These are phyloP conservation scores for Caloboletus firmus DNA, from an alignment of 1,284 basidiomycete species.

Conservation along the genomic window DNA sequence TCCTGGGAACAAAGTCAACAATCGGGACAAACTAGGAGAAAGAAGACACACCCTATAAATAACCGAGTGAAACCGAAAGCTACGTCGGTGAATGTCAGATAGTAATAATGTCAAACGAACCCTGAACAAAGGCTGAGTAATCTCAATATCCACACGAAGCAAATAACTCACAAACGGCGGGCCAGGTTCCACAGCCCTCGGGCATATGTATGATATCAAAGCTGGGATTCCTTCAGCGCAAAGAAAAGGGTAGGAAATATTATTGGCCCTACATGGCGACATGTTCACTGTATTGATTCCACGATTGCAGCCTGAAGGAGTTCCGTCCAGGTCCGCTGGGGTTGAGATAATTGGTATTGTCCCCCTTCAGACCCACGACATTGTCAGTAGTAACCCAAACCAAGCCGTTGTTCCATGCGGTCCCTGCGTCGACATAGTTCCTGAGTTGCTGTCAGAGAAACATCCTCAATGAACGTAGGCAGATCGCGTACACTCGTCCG, in stretches of 20 bases:
- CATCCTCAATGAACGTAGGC: background rate
- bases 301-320: constrained; percentile 34
- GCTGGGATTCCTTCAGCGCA: constrained; percentile 7
- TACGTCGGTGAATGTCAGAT: background rate
- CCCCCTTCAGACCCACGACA: constrained; percentile 40
- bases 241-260: background rate
- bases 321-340: constrained; percentile 31
- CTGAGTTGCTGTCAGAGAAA: constrained; percentile 24
- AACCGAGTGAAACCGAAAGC: background rate
- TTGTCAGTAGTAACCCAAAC: constrained; percentile 44
- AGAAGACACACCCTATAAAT: background rate
- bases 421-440: constrained; percentile 49
- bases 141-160: background rate
- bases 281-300: constrained; percentile 26
- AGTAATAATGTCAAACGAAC: background rate
- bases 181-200: constrained; percentile 36
- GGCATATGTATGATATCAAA: constrained; percentile 36
- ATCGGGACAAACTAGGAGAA: background rate
- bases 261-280: constrained; percentile 28
- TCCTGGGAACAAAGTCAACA: constrained; percentile 6
- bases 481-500: constrained; percentile 41
- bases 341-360: constrained; percentile 26
- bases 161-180: constrained; percentile 21
- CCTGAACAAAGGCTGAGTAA: background rate
- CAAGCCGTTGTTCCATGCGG: constrained; percentile 43